Evolutionary conservation across 257 asterid species (phyloP).

Genomic region (Echium plantagineum): DNA sequence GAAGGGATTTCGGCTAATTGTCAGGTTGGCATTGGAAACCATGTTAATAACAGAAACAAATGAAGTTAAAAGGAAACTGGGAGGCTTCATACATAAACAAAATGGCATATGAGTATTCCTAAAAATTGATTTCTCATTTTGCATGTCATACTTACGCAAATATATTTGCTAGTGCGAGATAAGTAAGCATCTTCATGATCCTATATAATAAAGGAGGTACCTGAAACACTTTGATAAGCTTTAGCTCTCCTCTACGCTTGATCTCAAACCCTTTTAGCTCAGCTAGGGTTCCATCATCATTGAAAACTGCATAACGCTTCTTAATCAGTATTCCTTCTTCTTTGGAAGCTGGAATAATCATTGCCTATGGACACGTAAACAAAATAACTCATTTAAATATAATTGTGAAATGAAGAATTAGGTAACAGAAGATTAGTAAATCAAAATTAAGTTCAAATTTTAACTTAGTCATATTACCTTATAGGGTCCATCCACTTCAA

Average conservation of each 20-base stretch:
- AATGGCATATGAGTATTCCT: background rate
- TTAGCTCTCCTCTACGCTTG: slow-evolving; percentile 98
- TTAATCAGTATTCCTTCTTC: slow-evolving; percentile 97
- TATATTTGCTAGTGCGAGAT: slow-evolving; percentile 6
- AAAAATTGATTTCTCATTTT: slow-evolving; percentile 4
- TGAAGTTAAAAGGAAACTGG: too few species aligned
- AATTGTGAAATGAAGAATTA: slow-evolving; percentile 16
- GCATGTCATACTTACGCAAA: slow-evolving; percentile 5
- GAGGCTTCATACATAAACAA: background rate
- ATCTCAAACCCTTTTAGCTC: slow-evolving; percentile 99
- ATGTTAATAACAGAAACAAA: too few species aligned
- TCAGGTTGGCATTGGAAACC: too few species aligned
- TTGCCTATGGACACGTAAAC: slow-evolving; percentile 47
- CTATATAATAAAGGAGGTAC: slow-evolving; percentile 23
- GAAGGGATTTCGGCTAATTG: too few species aligned
- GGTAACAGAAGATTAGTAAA: slow-evolving; percentile 10
- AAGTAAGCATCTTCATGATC: slow-evolving; percentile 1
- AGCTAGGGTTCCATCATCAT: slow-evolving; percentile 95
- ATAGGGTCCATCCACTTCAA: slow-evolving; percentile 99
- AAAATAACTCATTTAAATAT: slow-evolving; percentile 5
- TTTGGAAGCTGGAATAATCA: slow-evolving; percentile 98
- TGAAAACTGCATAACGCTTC: slow-evolving; percentile 97
- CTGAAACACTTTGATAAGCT: slow-evolving; percentile 99
- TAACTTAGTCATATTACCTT: slow-evolving; percentile 50
- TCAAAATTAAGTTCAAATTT: slow-evolving; percentile 13